Evolutionary conservation across 2,329 filamentous ascomycete species (phyloP), one percentile per base, ranked within the genome.

Genomic region (Coleophoma cylindrospora): DNA sequence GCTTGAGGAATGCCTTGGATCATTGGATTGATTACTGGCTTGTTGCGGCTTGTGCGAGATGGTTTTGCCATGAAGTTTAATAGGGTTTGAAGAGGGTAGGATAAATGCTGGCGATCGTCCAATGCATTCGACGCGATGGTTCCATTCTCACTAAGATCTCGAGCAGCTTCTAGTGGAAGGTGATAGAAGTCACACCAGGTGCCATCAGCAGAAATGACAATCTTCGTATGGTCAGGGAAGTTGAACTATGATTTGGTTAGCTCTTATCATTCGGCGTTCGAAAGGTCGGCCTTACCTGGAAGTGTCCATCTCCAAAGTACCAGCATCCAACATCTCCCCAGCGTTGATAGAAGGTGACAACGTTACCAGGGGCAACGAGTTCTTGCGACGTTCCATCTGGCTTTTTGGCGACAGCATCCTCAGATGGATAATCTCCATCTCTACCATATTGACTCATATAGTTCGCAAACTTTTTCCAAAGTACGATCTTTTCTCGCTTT

Each of bases 161-260:
- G 74, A 3, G 86, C 83, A 1, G 87, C 87, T 51, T 86, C 81
- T n/a, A 81, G 72, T 0, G 86, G 81, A 17, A 91, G 79, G 61
- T 89, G 85, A 71, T 87, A 87, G 64, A 91, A 89, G 64, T 89
- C 86, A 58, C 87, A 86, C 75, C 83, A 86, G 1, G 78, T 81
- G n/a, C 86, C 88, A 32, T 86, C 80, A 1, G 84, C 72, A 51
- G 89, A 88, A 22, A 94, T 71, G 12, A 92, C 85, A 49, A 94
- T 80, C 69, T 94, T 94, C 52, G 89, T 92, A 66, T 94, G 89
- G 59, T 94, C 89, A 2, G 89, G 88, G 66, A 94, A 94, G 70
- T 94, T 92, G 69, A 92, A 88, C 80, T 90, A 56, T 22, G 51
- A 32, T 33, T 17, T 33, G 40, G 32, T 64, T 51, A 63, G 48